Base-by-base conservation (phyloP, 202 grass and related monocot species). In the Musa balbisiana region DNA sequence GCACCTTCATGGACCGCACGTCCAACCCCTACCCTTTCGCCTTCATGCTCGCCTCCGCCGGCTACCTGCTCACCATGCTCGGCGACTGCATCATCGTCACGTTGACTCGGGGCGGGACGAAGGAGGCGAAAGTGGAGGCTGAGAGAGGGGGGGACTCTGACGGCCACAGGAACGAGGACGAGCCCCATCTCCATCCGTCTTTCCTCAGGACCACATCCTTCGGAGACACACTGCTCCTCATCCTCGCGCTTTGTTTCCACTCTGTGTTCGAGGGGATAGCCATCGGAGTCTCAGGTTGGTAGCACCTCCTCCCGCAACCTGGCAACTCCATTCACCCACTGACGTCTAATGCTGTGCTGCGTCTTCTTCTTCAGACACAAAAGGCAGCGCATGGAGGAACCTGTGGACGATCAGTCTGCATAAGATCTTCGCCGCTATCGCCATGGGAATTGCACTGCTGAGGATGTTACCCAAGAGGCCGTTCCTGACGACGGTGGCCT, bases 201-300 rank as follows among this genome's bases (percentile, higher is more conserved):
- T 73, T 91, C 1, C 55, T 85, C 14, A 71, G 73, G 54, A 70
- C 89, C 2, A 76, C 89, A 15, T 88, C 85, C 0, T 82, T 90
- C 9, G 77, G 87, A 51, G 92, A 96, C 64, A 88, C 92, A 0
- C 20, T 92, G 50, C 84, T 96, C 20, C 89, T 96, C 62, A 90
- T 96, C 25, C 3, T 92, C 2, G 92, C 92, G 9, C 87, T 96
- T 23, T 96, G 89, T 66, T 92, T 92, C 77, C 89, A 92, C 73
- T 96, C 92, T 20, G 73, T 96, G 69, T 96, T 96, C 67, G 89
- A 92, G 76, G 89, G 89, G 0, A 90, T 96, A 70, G 92, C 92
- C 25, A 86, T 96, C 0, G 89, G 92, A 50, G 89, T 96, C 2
- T 82, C 92, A 80, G 84, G 90, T 89, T 8, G 33, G 33, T 43